Evolutionary conservation across 371 early-diverging fungal genomes (phyloP).

Genomic region (Batrachochytrium dendrobatidis): DNA sequence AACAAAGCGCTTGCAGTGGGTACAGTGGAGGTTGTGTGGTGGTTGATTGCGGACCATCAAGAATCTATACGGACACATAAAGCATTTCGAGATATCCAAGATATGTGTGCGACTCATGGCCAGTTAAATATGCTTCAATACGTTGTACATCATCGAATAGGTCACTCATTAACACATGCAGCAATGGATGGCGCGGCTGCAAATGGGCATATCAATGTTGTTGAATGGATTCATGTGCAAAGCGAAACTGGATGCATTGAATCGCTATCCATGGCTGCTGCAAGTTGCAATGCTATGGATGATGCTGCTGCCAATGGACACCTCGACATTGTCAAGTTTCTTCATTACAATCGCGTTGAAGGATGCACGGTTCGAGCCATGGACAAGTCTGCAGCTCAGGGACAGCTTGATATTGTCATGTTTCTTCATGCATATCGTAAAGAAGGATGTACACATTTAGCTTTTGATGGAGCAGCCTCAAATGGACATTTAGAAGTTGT

Average conservation of each 20-base stretch:
- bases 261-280: too few species aligned
- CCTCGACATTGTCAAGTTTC: not conserved
- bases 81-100: too few species aligned
- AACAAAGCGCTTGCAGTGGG: too few species aligned
- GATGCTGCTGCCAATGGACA: not conserved
- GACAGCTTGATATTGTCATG: slow-evolving; percentile 12
- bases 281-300: slow-evolving; percentile 6
- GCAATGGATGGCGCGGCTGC: slow-evolving; percentile 20
- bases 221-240: slow-evolving; percentile 9
- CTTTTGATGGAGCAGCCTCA: slow-evolving; percentile 17
- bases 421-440: slow-evolving; percentile 12
- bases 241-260: too few species aligned
- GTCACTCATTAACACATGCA: too few species aligned
- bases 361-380: slow-evolving; percentile 7
- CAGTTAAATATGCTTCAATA: too few species aligned
- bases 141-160: too few species aligned
- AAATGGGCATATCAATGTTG: slow-evolving; percentile 12
- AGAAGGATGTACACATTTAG: slow-evolving; percentile 17
- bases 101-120: too few species aligned
- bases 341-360: not conserved
- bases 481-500: slow-evolving; percentile 10
- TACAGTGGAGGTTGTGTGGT: too few species aligned
- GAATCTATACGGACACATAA: too few species aligned
- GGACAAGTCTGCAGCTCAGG: slow-evolving; percentile 12
- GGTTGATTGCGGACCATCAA: too few species aligned